Evolutionary conservation across 768 basidiomycete species (phyloP).

Genomic region (Stropharia rugosoannulata): DNA sequence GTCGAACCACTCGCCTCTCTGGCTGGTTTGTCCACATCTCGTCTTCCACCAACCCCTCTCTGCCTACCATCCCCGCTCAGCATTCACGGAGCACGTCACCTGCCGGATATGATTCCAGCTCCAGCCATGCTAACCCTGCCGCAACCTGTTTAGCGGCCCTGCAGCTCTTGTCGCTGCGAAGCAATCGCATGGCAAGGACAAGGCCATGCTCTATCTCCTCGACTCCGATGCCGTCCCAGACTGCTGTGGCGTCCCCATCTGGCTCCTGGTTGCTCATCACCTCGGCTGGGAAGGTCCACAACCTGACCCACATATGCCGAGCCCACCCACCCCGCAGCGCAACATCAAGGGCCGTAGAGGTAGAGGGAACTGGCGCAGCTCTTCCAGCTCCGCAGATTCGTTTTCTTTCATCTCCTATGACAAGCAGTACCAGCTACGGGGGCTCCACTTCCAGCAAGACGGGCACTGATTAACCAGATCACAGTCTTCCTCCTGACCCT

Average conservation of each 20-base stretch:
- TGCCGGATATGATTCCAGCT: constrained; percentile 11
- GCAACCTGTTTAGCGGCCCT: constrained; percentile 16
- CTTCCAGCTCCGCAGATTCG: not conserved
- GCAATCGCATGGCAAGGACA: constrained; percentile 78
- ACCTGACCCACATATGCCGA: constrained; percentile 8
- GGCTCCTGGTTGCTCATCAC: constrained; percentile 85
- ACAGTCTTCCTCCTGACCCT: constrained; percentile 30
- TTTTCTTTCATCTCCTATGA: not conserved
- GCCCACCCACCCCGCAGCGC: not conserved
- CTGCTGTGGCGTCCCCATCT: constrained; percentile 79
- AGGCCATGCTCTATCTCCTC: constrained; percentile 83
- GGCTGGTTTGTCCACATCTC: constrained; percentile 80
- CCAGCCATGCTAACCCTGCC: constrained; percentile 23
- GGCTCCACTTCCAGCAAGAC: not conserved
- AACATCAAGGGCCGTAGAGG: not conserved
- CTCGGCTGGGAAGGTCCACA: constrained; percentile 63
- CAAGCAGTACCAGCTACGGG: not conserved
- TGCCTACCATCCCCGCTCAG: constrained; percentile 57
- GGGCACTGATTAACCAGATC: too few relatives aligned
- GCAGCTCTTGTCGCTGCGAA: constrained; percentile 59
- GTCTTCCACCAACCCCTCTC: constrained; percentile 70
- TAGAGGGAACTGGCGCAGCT: not conserved
- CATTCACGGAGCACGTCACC: constrained; percentile 12
- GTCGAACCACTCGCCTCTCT: constrained; percentile 67
- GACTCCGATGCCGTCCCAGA: constrained; percentile 89